Base-by-base conservation (phyloP, 768 basidiomycete species). In the Tylopilus plumbeoviolaceoides region DNA sequence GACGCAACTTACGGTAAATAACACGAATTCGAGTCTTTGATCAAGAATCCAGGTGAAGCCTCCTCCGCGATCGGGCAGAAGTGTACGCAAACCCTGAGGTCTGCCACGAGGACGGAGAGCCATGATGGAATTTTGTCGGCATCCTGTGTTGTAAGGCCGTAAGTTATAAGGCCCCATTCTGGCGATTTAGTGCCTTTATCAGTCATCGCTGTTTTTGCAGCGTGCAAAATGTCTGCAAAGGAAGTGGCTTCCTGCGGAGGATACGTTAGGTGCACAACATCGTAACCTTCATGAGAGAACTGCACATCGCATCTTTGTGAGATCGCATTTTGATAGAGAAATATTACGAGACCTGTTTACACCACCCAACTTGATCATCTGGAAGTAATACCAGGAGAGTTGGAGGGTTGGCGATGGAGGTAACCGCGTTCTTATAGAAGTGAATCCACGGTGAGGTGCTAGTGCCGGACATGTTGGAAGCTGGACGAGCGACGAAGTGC, bases 211-310 rank as follows among this genome's bases (percentile, higher is more conserved):
- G 23, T 43, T 27, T 54, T 57, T 40, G 55, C 62, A 15, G 61
- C 58, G 15, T 57, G 53, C 40, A 68, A 46, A 21, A 47, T 42
- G 12, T 63, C 58, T 11, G 40, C 21, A 27, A 70, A 57, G n/a
- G 57, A 50, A 33, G 33, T 5, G 33, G 33, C 11, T 15, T 33
- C 33, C 33, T 8, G 33, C 33, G 9, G 33, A 33, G 33, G 14
- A 33, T 33, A 33, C 33, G 33, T 33, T 33, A 33, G 14, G 40
- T 70, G 71, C 10, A 68, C 48, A 17, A 73, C 66, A n/a, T 65
- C 56, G 54, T 75, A 73, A 25, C 74, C 74, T 55, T 76, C 75
- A 50, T 72, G 69, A 30, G 73, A 57, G 54, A 70, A 67, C 69
- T 73, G 48, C n/a, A 31, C 11, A 25, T 47, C 23, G 41, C 33